Conservation (phyloP, 139 green algal species). For the Desmodesmus armatus region DNA sequence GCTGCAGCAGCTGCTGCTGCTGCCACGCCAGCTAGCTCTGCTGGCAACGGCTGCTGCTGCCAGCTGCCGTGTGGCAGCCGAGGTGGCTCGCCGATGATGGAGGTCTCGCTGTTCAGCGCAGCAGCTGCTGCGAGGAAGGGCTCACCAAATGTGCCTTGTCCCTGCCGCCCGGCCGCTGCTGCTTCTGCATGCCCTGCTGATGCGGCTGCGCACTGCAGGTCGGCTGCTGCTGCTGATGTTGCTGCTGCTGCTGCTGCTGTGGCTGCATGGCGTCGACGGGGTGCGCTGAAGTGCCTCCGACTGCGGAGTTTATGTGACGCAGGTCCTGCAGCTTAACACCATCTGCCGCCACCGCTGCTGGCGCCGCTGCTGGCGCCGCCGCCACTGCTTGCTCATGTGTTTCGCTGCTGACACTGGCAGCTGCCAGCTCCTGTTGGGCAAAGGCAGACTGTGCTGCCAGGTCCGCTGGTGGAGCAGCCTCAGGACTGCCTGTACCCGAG, state of each 20-base stretch:
- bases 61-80: not conserved
- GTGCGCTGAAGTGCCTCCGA: not conserved
- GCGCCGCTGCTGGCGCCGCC: not conserved
- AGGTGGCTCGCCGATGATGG: not conserved
- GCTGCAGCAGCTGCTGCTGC: not conserved
- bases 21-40: not conserved
- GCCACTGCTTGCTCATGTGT: not conserved
- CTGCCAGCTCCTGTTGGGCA: too few relatives aligned
- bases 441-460: not conserved
- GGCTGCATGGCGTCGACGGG: not conserved
- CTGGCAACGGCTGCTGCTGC: not conserved
- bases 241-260: not conserved
- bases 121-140: slow-evolving; percentile 10
- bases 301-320: too few relatives aligned
- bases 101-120: slow-evolving; percentile 11
- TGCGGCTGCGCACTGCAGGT: not conserved
- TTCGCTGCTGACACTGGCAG: not conserved
- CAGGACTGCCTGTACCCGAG: not conserved
- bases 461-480: not conserved
- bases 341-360: not conserved
- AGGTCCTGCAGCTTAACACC: too few relatives aligned
- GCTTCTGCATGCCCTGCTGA: not conserved
- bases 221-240: not conserved
- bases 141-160: not conserved
- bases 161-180: not conserved